A percentile compares a stretch with the other conserved stretches of the same genome.
Evolutionary conservation across 108 stramenopile species (phyloP).

Genomic region (Cylindrotheca fusiformis): DNA sequence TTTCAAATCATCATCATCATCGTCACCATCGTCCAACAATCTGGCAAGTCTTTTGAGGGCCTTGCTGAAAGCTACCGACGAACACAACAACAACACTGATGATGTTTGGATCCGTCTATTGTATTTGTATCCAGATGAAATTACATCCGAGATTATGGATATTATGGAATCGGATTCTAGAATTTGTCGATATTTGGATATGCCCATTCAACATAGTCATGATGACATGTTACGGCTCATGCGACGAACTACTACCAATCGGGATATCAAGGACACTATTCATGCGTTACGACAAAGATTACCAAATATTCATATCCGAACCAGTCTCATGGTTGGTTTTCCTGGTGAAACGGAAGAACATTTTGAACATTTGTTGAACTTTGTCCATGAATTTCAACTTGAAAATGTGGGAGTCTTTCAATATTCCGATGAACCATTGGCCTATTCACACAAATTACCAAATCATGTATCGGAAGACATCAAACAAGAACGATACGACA

Average conservation of each 20-base stretch:
- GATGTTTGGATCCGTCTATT: constrained; percentile 44
- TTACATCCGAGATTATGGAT: constrained; percentile 33
- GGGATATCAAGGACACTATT: constrained; percentile 31
- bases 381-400: constrained; percentile 49
- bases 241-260: constrained; percentile 31
- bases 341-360: constrained; percentile 85
- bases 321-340: constrained; percentile 80
- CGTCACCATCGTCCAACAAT: constrained; percentile 1
- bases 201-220: constrained; percentile 50
- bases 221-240: constrained; percentile 35
- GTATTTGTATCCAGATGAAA: constrained; percentile 52
- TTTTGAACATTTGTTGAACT: constrained; percentile 67
- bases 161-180: constrained; percentile 35
- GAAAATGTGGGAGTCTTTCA: constrained; percentile 40
- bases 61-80: constrained; percentile 12
- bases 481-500: constrained; percentile 61
- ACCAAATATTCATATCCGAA: constrained; percentile 69
- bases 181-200: constrained; percentile 41
- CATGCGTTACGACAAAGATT: constrained; percentile 34
- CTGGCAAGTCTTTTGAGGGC: constrained; percentile 25
- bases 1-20: neutral
- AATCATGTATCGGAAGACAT: constrained; percentile 67
- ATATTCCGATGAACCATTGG: constrained; percentile 39
- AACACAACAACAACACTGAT: constrained; percentile 6
- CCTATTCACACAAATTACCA: constrained; percentile 32